Evolutionary conservation across 108 stramenopile genomes (phyloP).

Genomic region (Cyclotella choctawhatcheeana): DNA sequence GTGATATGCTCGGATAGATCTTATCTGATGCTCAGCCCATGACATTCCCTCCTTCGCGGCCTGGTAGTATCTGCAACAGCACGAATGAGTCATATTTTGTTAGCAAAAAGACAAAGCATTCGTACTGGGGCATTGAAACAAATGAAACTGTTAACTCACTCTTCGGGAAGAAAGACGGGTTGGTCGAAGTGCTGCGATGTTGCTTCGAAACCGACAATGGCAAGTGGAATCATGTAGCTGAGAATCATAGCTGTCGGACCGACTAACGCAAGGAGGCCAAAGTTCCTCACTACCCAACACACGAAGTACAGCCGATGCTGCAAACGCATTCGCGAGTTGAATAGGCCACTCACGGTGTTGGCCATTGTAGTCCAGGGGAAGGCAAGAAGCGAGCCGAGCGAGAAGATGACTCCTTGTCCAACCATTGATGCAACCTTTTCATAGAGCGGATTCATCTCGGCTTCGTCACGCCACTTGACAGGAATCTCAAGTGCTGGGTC

Average conservation of each 20-base stretch:
- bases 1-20: not conserved
- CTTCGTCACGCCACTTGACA: not conserved
- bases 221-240: not conserved
- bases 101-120: too few relatives aligned
- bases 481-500: not conserved
- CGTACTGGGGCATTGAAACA: too few relatives aligned
- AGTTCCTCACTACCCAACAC: too few relatives aligned
- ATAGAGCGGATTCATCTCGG: not conserved
- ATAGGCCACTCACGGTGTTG: too few relatives aligned
- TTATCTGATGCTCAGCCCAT: not conserved
- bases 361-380: too few relatives aligned
- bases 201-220: not conserved
- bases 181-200: not conserved
- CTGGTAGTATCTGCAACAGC: too few relatives aligned
- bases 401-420: not conserved
- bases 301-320: too few relatives aligned
- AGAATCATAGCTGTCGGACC: not conserved
- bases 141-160: too few relatives aligned
- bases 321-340: too few relatives aligned
- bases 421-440: not conserved
- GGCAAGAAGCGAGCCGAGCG: too few relatives aligned
- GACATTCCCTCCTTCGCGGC: not conserved
- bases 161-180: not conserved
- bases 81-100: too few relatives aligned
- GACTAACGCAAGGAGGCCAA: not conserved